Base-by-base conservation (phyloP, 176 grass and related monocot genomes). In the Guadua angustifolia region DNA sequence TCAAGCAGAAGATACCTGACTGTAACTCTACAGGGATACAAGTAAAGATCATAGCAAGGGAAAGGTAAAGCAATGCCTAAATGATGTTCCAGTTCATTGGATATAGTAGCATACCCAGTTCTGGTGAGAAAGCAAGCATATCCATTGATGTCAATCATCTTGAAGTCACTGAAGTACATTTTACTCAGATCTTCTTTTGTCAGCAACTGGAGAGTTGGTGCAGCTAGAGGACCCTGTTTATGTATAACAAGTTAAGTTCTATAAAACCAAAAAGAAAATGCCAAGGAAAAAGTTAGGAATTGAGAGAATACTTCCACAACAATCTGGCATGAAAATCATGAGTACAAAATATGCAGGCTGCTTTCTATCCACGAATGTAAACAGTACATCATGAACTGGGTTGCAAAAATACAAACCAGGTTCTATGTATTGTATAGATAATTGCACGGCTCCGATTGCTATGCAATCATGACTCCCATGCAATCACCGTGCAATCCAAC, bases 121-220 rank as follows among this genome's bases (percentile, higher is more conserved):
- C 97, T 93, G 52, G 97, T 99, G 66, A 99, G 97, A 68, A 82
- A 99, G 77, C 96, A 98, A 83, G 69, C 62, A 43, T 46, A 86
- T 75, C 93, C 97, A 70, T 97, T 97, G 53, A 97, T 97, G 55
- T 97, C 94, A 86, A 86, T 85, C 70, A 90, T 86, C 82, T 90
- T 94, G 72, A 97, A 94, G 74, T 94, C 91, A 75, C 94, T 89
- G 53, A 97, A 94, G 79, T 94, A 97, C 87, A 99, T 90, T 88
- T 92, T 96, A 88, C 93, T 98, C 85, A 98, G 86, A 88, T 98
- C 91, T 57, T 92, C 96, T 63, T 95, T 98, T 32, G 93, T 94
- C 49, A 98, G 77, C 45, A 87, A 43, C 70, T 99, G 93, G 74
- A 99, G 93, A 85, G 89, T 89, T 72, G 89, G 89, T 84, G 88